Evolutionary conservation across 768 basidiomycete species (phyloP).

Genomic region (Mycena galericulata): DNA sequence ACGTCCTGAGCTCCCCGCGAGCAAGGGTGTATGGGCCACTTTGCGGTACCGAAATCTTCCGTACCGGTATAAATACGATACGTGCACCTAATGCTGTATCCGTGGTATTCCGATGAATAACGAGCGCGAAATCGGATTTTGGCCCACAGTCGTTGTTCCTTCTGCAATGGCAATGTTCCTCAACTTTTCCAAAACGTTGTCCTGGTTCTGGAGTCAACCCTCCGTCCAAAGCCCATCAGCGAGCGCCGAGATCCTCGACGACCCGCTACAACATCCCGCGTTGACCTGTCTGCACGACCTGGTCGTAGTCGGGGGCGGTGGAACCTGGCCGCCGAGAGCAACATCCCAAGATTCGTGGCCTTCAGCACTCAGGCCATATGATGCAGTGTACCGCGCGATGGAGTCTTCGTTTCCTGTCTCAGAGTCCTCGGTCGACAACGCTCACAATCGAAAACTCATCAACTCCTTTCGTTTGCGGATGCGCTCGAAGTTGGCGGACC

Average conservation of each 20-base stretch:
- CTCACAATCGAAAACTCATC: slow-evolving; percentile 35
- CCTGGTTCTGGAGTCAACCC: slow-evolving; percentile 32
- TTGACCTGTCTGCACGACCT: slow-evolving; percentile 28
- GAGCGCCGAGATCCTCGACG: slow-evolving; percentile 27
- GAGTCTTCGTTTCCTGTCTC: slow-evolving; percentile 32
- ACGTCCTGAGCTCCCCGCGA: no score
- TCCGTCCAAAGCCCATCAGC: slow-evolving; percentile 1
- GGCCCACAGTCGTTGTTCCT: no score
- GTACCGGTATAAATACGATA: no score
- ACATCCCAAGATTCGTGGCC: slow-evolving; percentile 38
- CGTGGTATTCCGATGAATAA: no score
- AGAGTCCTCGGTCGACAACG: slow-evolving; percentile 36
- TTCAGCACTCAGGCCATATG: slow-evolving; percentile 25
- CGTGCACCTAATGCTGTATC: no score
- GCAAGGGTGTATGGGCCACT: no score
- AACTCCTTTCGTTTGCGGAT: slow-evolving; percentile 34
- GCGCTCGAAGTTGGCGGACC: slow-evolving; percentile 25
- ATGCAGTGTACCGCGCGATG: slow-evolving; percentile 29
- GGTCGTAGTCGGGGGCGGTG: slow-evolving; percentile 31
- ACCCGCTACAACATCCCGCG: slow-evolving; percentile 19
- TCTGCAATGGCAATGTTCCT: no score
- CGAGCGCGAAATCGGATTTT: no score
- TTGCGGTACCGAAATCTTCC: no score
- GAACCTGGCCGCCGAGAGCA: slow-evolving; percentile 37
- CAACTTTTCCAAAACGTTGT: slow-evolving; percentile 27